Percentiles rank a stretch among this genome's conserved stretches.
Evolutionary conservation across 306 rosid species (phyloP).

Genomic region (Mucuna pruriens): DNA sequence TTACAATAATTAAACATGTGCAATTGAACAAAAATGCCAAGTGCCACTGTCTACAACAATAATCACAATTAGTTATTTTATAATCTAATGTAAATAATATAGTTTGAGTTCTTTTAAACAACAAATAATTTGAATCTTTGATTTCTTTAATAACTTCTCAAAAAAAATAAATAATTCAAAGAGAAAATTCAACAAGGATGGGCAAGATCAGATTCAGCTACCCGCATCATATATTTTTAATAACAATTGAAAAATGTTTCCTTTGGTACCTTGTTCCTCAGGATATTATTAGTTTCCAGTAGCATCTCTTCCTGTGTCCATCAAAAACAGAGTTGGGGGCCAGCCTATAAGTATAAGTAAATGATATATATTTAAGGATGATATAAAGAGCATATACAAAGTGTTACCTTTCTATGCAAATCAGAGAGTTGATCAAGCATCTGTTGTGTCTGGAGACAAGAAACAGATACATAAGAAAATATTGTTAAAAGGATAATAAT

Average conservation of each 20-base stretch:
- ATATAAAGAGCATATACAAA: neutral
- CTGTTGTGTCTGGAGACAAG: slow-evolving; percentile 59
- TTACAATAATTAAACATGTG: neutral
- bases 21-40: neutral
- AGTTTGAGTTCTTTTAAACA: neutral
- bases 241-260: neutral
- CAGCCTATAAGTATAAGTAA: slow-evolving; percentile 1
- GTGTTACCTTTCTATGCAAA: slow-evolving; percentile 66
- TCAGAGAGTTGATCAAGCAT: slow-evolving; percentile 63
- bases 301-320: slow-evolving; percentile 68
- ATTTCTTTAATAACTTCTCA: neutral
- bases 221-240: neutral
- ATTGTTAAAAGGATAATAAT: neutral
- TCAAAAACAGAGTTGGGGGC: slow-evolving; percentile 7
- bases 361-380: neutral
- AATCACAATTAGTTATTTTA: neutral
- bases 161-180: neutral
- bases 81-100: neutral
- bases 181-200: neutral
- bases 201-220: neutral
- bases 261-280: slow-evolving; percentile 61
- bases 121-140: neutral
- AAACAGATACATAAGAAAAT: slow-evolving; percentile 16
- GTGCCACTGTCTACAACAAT: neutral
- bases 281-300: slow-evolving; percentile 58